phyloP scores from a whole-genome alignment of 2,329 filamentous ascomycete species.

The Ascochyta lentis region DNA sequence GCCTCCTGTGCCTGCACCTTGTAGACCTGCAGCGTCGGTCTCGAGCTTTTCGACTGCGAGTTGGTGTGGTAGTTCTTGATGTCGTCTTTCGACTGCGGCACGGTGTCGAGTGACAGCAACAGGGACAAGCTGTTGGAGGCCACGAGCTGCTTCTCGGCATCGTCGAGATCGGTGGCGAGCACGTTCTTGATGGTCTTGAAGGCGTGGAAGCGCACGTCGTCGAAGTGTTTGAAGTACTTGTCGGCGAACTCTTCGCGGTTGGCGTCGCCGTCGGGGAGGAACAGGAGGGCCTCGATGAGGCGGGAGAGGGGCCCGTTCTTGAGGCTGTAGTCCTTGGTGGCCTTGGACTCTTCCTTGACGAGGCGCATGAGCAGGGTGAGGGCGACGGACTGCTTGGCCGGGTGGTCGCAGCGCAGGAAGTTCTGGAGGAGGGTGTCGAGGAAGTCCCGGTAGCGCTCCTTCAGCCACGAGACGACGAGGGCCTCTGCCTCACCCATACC shows the following conservation, averaged over 20 bases:
- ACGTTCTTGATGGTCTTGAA: slow-evolving; percentile 74
- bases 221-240: slow-evolving; percentile 78
- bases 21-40: slow-evolving; percentile 69
- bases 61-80: slow-evolving; percentile 73
- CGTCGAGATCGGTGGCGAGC: slow-evolving; percentile 42
- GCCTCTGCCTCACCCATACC: slow-evolving; percentile 74
- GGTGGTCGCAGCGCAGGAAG: slow-evolving; percentile 67
- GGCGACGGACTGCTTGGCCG: slow-evolving; percentile 69
- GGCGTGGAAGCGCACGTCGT: slow-evolving; percentile 85
- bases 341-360: slow-evolving; percentile 72
- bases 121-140: slow-evolving; percentile 65
- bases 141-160: slow-evolving; percentile 28
- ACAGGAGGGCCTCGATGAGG: slow-evolving; percentile 69
- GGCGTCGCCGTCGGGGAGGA: slow-evolving; percentile 62
- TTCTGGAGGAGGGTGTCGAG: slow-evolving; percentile 63
- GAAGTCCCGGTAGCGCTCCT: slow-evolving; percentile 75
- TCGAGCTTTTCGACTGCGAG: slow-evolving; percentile 68
- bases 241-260: slow-evolving; percentile 76
- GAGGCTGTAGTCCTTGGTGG: slow-evolving; percentile 65
- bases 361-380: slow-evolving; percentile 83
- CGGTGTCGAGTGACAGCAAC: slow-evolving; percentile 71
- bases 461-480: slow-evolving; percentile 79
- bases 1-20: slow-evolving; percentile 83
- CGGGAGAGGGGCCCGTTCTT: slow-evolving; percentile 70
- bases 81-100: slow-evolving; percentile 71